Evolutionary conservation across 2,329 filamentous ascomycete species (phyloP), one percentile per base, ranked within the genome.

Genomic region (Aureobasidium sp.): DNA sequence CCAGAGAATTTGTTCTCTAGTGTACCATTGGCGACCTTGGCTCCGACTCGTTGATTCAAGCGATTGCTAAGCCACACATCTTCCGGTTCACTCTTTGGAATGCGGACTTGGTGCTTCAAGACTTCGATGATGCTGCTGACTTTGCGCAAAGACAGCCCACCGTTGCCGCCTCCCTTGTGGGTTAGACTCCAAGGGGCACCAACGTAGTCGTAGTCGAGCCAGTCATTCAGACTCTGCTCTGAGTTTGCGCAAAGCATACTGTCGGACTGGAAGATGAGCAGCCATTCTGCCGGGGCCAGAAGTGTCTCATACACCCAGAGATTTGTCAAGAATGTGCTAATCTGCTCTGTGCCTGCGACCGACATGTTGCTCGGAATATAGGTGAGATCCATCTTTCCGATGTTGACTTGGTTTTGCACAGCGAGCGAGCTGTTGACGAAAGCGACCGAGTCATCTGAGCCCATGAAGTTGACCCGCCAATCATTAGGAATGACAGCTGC

Each of bases 211-310:
- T 53, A 30, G 38, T 41, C 49, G 22, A 53, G 25, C 27, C 34
- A 53, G 25, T 53, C 49, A 22, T 42, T 41, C 35, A 45, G 22
- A 14, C 22, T 53, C 30, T 42, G 38, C 21, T 37, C 35, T 10
- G 47, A 38, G n/a, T 50, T 50, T 16, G 30, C 29, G 17, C 47
- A 50, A 10, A 50, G 22, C 30, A 50, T 50, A 32, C 47, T 50
- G 32, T 50, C 47, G 2, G 10, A 8, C 16, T 50, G 47, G 19
- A 50, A 50, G 21, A 50, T 6, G 34, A 50, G 35, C 1, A 50
- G 30, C 47, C 47, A 50, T 3, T 50, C 47, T 16, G 47, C 29
- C 3, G 47, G 47, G 4, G 30, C 32, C 11, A 50, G 19, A 25
- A 34, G 35, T 6, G 32, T 38, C 11, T 50, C 47, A 24, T 50